Evolutionary conservation across 2,329 filamentous ascomycete species (phyloP).

Genomic region (Lasiodiplodia sp.): DNA sequence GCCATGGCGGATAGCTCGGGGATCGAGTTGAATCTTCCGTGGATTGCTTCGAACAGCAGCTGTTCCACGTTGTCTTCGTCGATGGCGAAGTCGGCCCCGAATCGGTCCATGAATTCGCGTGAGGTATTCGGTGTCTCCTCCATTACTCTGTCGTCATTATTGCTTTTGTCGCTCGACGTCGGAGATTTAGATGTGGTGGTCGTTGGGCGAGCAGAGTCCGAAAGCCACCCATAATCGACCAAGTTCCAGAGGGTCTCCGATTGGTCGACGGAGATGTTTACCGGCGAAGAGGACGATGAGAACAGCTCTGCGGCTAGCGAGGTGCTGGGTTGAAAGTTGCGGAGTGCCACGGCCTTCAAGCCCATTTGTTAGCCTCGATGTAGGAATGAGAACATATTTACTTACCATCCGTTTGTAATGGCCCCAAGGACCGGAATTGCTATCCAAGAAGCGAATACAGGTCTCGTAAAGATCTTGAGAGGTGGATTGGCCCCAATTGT

Average conservation of each 20-base stretch:
- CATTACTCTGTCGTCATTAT: neutral
- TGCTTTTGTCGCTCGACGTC: neutral
- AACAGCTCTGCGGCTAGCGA: neutral
- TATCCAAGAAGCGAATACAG: slow-evolving; percentile 15
- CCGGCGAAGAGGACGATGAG: neutral
- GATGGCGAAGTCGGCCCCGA: neutral
- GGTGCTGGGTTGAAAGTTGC: neutral
- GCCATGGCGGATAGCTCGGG: neutral
- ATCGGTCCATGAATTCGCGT: neutral
- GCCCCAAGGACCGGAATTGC: slow-evolving; percentile 7
- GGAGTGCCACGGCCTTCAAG: neutral
- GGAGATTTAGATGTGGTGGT: neutral
- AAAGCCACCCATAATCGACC: slow-evolving; percentile 10
- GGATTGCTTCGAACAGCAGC: neutral
- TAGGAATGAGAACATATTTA: neutral
- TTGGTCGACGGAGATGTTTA: neutral
- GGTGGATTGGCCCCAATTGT: neutral
- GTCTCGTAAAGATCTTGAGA: neutral
- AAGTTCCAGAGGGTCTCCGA: slow-evolving; percentile 1
- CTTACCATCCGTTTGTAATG: slow-evolving; percentile 28
- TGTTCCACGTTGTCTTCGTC: neutral
- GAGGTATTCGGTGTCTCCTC: neutral
- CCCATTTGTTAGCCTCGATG: neutral
- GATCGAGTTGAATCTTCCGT: neutral
- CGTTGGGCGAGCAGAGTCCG: neutral